Evolutionary conservation across 2,329 filamentous ascomycete genomes (phyloP).

Genomic region (Penicillium oxalicum): DNA sequence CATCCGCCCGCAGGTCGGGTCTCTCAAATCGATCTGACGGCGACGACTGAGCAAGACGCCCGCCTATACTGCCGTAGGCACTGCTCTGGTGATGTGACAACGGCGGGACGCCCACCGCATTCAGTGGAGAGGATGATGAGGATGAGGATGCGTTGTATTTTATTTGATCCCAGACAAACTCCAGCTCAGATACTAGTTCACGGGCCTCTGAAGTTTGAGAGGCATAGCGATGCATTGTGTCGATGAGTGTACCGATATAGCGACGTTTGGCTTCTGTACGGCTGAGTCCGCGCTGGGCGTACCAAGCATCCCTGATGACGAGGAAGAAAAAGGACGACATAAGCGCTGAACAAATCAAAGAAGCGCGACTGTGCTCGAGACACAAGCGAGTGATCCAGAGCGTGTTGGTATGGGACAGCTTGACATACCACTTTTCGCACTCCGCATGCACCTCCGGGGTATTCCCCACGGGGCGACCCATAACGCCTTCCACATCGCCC

Average conservation of each 20-base stretch:
- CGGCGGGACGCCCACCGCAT: slow-evolving; percentile 25
- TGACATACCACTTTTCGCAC: slow-evolving; percentile 59
- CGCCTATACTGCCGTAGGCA: slow-evolving; percentile 32
- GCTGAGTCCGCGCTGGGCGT: slow-evolving; percentile 72
- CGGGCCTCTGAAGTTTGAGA: slow-evolving; percentile 72
- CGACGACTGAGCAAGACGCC: slow-evolving; percentile 34
- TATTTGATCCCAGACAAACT: slow-evolving; percentile 98
- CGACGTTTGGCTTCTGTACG: slow-evolving; percentile 89
- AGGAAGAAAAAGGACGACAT: not conserved
- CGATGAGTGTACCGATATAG: slow-evolving; percentile 89
- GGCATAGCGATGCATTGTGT: slow-evolving; percentile 95
- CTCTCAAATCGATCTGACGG: slow-evolving; percentile 28
- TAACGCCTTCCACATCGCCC: slow-evolving; percentile 89
- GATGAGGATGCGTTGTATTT: slow-evolving; percentile 70
- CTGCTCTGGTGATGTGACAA: slow-evolving; percentile 28
- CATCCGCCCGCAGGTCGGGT: slow-evolving; percentile 21
- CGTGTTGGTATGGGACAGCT: not conserved
- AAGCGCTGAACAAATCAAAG: not conserved
- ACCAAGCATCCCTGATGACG: slow-evolving; percentile 75
- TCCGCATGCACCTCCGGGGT: slow-evolving; percentile 49
- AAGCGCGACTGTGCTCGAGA: too few relatives aligned
- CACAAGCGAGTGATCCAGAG: too few relatives aligned
- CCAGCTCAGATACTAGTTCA: slow-evolving; percentile 87
- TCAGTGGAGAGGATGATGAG: slow-evolving; percentile 39
- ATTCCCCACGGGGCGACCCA: slow-evolving; percentile 66